Evolutionary conservation across 148 eudicot genomes (phyloP).

Genomic region (Camellia japonica): DNA sequence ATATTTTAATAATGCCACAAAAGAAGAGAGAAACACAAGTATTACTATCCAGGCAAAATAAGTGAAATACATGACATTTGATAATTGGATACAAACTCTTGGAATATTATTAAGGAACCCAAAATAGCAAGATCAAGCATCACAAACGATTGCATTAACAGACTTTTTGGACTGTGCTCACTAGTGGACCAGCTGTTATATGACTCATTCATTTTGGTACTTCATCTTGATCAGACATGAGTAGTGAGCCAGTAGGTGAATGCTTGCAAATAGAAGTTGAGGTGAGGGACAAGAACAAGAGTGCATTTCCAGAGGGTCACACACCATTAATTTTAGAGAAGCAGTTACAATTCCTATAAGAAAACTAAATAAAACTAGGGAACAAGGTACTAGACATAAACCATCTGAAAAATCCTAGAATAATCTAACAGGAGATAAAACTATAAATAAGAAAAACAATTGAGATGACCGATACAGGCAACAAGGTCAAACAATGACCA

Average conservation of each 20-base stretch:
- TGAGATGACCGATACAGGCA: neutral
- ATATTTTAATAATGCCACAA: neutral
- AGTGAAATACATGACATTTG: neutral
- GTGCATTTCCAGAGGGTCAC: neutral
- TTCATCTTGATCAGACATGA: slow-evolving; percentile 6
- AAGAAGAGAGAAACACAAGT: neutral
- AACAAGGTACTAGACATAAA: slow-evolving; percentile 7
- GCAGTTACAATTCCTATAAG: neutral
- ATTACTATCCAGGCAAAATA: neutral
- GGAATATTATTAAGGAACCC: neutral
- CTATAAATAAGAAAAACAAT: neutral
- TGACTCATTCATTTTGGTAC: neutral
- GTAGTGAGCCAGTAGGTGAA: neutral
- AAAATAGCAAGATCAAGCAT: neutral
- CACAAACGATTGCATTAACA: neutral
- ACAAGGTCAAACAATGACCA: neutral
- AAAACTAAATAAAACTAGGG: neutral
- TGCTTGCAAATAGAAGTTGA: neutral
- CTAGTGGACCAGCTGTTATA: neutral
- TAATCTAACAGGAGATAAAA: neutral
- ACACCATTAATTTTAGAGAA: neutral
- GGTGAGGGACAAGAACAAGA: neutral
- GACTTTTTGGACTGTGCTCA: neutral
- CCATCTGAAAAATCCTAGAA: neutral
- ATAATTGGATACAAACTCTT: neutral